Evolutionary conservation across 2,329 filamentous ascomycete species (phyloP), one percentile per base, ranked within the genome.

Genomic region (Coleophoma eucalyptorum): DNA sequence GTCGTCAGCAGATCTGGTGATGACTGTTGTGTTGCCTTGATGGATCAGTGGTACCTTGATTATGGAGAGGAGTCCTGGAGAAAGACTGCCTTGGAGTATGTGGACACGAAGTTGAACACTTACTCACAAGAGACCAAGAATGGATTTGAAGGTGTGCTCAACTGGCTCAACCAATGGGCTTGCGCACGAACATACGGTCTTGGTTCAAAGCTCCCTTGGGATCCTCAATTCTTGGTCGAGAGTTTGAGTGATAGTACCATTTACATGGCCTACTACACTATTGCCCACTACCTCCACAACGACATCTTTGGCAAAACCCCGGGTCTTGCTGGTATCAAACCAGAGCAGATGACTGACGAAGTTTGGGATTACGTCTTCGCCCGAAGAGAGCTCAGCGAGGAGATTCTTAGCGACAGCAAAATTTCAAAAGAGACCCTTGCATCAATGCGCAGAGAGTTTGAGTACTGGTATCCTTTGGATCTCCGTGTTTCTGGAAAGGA

Each of bases 1-100:
- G 94, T 97, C 58, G 83, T 95, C 54, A 93, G 87, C 65, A 81
- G 94, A 69, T 95, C 89, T 60, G 90, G 87, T 26, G 93, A 97
- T 65, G 90, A 95, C 60, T 97, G 94, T 67, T 91, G 96, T 52
- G 93, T 94, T 53, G 89, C 91, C 31, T 85, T 93, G 58, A 84
- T 97, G 65, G 93, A 97, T 62, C 94, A 99, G 72, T 99, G 94
- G 92, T 99, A 96, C 73, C 77, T 99, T 62, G 93, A 97, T 72
- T 99, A 99, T 65, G 94, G 94, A 55, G 89, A 92, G 71, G 89
- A 90, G 41, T 80, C 86, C 46, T 97, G 94, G 94, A 89, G 89
- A 65, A 73, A 88, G 55, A 77, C 80, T 41, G 90, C 88, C 13
- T 75, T 92, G 49, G 79, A 86, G 58, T 86, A 88, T 66, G 83